phyloP scores from a whole-genome alignment of 1,284 basidiomycete genomes.

The Austroboletus niveus region DNA sequence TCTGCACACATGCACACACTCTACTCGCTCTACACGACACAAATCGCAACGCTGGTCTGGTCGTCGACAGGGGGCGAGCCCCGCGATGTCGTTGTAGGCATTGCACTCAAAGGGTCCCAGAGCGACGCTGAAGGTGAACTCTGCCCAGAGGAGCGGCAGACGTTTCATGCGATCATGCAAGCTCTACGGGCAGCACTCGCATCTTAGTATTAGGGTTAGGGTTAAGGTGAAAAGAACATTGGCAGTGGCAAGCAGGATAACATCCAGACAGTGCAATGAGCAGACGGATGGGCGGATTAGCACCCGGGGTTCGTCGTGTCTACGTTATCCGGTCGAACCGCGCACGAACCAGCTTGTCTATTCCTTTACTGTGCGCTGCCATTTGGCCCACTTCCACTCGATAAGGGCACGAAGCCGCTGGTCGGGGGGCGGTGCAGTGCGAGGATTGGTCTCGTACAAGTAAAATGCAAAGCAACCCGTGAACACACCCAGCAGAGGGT shows the following conservation, averaged over 20 bases:
- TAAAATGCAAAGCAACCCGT: constrained; percentile 83
- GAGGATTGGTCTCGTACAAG: constrained; percentile 82
- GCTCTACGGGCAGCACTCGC: not conserved
- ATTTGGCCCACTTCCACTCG: constrained; percentile 63
- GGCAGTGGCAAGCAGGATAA: too few species aligned
- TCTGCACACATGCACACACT: constrained; percentile 65
- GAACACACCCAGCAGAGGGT: constrained; percentile 77
- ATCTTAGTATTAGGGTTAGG: constrained; percentile 26
- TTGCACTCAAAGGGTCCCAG: constrained; percentile 53
- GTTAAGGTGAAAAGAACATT: too few species aligned
- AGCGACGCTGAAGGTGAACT: constrained; percentile 35
- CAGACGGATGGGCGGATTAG: too few species aligned
- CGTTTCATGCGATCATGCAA: constrained; percentile 68
- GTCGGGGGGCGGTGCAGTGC: constrained; percentile 67
- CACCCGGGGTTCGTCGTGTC: too few species aligned
- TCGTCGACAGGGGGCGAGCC: constrained; percentile 43
- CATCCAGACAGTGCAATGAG: too few species aligned
- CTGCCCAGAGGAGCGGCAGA: constrained; percentile 48
- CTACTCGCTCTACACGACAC: constrained; percentile 80
- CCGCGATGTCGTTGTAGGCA: constrained; percentile 63
- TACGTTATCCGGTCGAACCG: too few species aligned
- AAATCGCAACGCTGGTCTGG: constrained; percentile 87
- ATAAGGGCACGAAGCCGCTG: constrained; percentile 63
- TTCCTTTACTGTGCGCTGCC: constrained; percentile 8
- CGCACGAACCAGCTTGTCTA: too few species aligned